Percentiles rank a stretch among this genome's conserved stretches.
Evolutionary conservation across 2,329 filamentous ascomycete genomes (phyloP).

Genomic region (Talaromyces sp.): DNA sequence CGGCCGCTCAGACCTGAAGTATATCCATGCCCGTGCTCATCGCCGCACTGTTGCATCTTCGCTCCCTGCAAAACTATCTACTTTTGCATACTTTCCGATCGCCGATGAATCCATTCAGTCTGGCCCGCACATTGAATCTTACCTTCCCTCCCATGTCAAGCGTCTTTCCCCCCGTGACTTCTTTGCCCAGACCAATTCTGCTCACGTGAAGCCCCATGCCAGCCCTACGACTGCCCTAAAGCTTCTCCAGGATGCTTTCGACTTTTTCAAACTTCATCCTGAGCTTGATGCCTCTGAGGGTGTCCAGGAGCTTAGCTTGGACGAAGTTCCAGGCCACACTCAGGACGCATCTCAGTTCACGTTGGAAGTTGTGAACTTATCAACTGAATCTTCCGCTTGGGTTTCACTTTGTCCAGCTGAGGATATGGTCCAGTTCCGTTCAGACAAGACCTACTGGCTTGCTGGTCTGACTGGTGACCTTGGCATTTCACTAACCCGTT

Average conservation of each 20-base stretch:
- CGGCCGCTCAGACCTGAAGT: neutral
- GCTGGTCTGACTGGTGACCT: constrained; percentile 58
- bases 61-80: neutral
- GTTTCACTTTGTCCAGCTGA: neutral
- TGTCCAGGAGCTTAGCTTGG: neutral
- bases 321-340: neutral
- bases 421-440: constrained; percentile 4
- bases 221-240: neutral
- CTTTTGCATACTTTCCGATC: neutral
- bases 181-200: neutral
- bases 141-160: neutral
- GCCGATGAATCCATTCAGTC: constrained; percentile 1
- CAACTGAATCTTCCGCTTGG: neutral
- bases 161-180: neutral
- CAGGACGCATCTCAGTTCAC: neutral
- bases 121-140: neutral
- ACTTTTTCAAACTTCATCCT: neutral
- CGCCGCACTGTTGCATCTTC: neutral
- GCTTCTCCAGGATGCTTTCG: neutral
- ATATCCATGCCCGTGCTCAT: neutral
- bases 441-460: constrained; percentile 48
- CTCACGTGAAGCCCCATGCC: neutral
- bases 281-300: neutral
- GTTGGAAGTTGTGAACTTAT: neutral
- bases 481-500: constrained; percentile 51